Evolutionary conservation across 176 grass and related monocot species (phyloP), one percentile per base, ranked within the genome.

Genomic region (Coix lacrymajobi): DNA sequence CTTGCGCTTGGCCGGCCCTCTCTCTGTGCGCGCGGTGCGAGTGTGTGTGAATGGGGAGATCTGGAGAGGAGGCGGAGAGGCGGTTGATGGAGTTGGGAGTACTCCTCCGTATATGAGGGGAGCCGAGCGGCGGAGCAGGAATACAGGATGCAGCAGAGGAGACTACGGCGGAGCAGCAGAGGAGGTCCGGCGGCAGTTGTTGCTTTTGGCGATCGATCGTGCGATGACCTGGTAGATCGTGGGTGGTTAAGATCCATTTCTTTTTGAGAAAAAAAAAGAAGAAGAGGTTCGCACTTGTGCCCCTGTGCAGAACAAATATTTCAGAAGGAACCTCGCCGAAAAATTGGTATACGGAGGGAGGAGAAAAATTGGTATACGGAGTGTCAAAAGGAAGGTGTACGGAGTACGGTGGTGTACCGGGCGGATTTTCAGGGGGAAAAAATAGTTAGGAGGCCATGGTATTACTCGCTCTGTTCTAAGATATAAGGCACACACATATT

Each of bases 221-320:
- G 74, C 73, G 49, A 67, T 51, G 62, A 77, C 69, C 69, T 68
- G 81, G 81, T 74, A 15, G n/a, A 88, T 88, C 86, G 81, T 84
- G 87, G 52, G 85, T 31, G 25, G 79, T 68, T 68, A 22, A 33
- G 44, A 66, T 67, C 26, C 36, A 45, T 33, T 51, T 52, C 16
- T 14, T 52, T 52, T 26, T 16, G 0, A 71, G 29, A 69, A 20
- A 44, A 69, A 20, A 9, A 6, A 66, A 38, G 0, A 29, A 9
- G 13, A 66, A 38, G 0, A 29, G 4, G 13, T 11, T 72, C 17
- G 41, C 71, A 52, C 10, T 33, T 0, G 15, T 5, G 3, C 31
- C 63, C 62, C 4, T 26, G 3, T 5, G 5, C 0, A 68, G 22
- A 12, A 2, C 1, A 22, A 1, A 3, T 61, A 61, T 70, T 58